Evolutionary conservation across 192 early-diverging fungal species (phyloP).

Genomic region (Chytriomyces confervae): DNA sequence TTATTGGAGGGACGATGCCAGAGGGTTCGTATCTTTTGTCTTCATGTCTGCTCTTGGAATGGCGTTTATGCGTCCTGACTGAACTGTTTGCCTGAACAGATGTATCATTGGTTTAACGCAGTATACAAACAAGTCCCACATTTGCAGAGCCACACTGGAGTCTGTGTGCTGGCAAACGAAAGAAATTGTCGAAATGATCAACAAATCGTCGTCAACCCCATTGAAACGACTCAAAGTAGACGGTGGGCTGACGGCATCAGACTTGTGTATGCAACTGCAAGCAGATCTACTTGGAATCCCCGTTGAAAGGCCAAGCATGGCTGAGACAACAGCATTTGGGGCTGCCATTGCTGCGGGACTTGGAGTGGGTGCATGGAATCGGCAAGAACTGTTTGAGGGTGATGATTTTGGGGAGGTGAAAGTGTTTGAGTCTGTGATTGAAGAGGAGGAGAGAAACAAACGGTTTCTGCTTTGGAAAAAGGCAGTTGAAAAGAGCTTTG

Average conservation of each 20-base stretch:
- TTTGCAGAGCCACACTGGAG: conserved; percentile 87
- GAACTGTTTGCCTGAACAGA: too few relatives aligned
- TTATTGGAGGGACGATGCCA: conserved; percentile 91
- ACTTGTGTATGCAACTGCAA: conserved; percentile 91
- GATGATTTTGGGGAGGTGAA: conserved; percentile 25
- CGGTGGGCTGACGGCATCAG: conserved; percentile 92
- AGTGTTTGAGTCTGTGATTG: conserved; percentile 26
- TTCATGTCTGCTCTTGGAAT: conserved; percentile 2
- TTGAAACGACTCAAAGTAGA: conserved; percentile 86
- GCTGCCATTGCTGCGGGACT: conserved; percentile 89
- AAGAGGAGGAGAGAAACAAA: conserved; percentile 55
- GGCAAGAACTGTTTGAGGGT: conserved; percentile 56
- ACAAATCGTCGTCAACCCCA: conserved; percentile 71
- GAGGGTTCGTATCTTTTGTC: conserved; percentile 47
- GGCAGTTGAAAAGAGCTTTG: conserved; percentile 73
- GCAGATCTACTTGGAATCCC: conserved; percentile 81
- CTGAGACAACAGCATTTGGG: conserved; percentile 90
- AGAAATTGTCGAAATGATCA: conserved; percentile 90
- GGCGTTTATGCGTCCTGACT: neutral
- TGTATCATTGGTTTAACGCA: conserved; percentile 87
- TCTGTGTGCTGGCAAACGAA: conserved; percentile 89
- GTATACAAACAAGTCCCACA: conserved; percentile 82
- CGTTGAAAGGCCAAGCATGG: conserved; percentile 82
- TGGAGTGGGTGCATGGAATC: conserved; percentile 64
- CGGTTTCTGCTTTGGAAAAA: conserved; percentile 75